Percentiles rank a stretch among this genome's conserved stretches.
Evolutionary conservation across 2,329 filamentous ascomycete genomes (phyloP).

Genomic region (Ophiostoma pallidulum): DNA sequence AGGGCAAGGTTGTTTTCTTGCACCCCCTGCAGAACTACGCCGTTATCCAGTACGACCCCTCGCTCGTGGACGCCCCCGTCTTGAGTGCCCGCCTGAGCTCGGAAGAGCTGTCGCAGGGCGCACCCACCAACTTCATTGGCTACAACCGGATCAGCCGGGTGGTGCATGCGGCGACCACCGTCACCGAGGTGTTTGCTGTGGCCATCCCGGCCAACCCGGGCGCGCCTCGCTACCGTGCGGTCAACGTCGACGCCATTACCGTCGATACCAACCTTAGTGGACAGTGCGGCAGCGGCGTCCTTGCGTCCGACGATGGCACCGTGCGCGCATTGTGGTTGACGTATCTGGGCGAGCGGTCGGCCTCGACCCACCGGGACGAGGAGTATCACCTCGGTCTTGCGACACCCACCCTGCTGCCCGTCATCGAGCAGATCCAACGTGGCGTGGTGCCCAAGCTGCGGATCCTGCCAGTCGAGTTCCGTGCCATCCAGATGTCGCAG

Average conservation of each 20-base stretch:
- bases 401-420: constrained; percentile 77
- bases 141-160: constrained; percentile 94
- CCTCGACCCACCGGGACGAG: constrained; percentile 73
- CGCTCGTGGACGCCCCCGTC: constrained; percentile 86
- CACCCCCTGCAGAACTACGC: constrained; percentile 96
- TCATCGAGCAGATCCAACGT: constrained; percentile 76
- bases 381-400: constrained; percentile 93
- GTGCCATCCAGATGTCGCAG: constrained; percentile 93
- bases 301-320: constrained; percentile 80
- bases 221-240: constrained; percentile 84
- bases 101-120: constrained; percentile 80
- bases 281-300: constrained; percentile 88
- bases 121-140: constrained; percentile 93
- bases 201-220: constrained; percentile 89
- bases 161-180: constrained; percentile 85
- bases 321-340: constrained; percentile 96
- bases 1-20: constrained; percentile 89
- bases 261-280: constrained; percentile 87
- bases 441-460: constrained; percentile 72
- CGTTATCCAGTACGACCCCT: constrained; percentile 88
- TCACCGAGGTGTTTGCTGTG: constrained; percentile 95
- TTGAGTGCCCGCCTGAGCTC: constrained; percentile 76
- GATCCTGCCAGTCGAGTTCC: constrained; percentile 89
- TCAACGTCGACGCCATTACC: constrained; percentile 94
- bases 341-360: constrained; percentile 82